These are phyloP conservation scores for Xylariales sp. DNA, from an alignment of 2,329 filamentous ascomycete genomes.

Conservation along the genomic window DNA sequence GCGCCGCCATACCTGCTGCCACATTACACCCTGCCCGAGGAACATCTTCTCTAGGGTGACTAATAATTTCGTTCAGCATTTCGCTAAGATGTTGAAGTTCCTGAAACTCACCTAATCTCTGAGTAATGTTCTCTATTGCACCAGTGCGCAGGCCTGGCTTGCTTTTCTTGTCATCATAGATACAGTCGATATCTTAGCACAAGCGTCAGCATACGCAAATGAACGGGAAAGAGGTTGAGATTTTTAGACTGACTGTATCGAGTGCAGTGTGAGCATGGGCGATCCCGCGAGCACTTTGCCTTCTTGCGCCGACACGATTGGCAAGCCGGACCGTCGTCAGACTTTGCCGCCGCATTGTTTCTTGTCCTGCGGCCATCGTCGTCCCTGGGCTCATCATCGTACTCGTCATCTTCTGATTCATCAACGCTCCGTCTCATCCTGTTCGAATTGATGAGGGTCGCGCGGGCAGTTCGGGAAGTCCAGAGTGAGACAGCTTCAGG, in stretches of 20 bases:
- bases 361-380: neutral
- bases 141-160: conserved; percentile 29
- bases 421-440: neutral
- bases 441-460: neutral
- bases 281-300: conserved; percentile 35
- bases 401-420: neutral
- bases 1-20: conserved; percentile 27
- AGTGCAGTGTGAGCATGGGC: conserved; percentile 37
- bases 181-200: conserved; percentile 24
- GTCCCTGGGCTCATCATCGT: neutral
- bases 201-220: neutral
- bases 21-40: conserved; percentile 29
- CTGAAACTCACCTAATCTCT: conserved; percentile 22
- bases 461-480: neutral
- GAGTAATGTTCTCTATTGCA: conserved; percentile 28
- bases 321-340: conserved; percentile 16
- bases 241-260: conserved; percentile 20
- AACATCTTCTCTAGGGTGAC: conserved; percentile 32
- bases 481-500: too few species aligned
- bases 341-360: neutral
- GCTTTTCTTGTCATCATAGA: conserved; percentile 26
- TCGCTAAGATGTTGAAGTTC: neutral
- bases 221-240: neutral
- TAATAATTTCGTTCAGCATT: neutral
- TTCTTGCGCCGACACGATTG: conserved; percentile 40